Evolutionary conservation across 148 eudicot genomes (phyloP), one percentile per base, ranked within the genome.

Genomic region (Fagopyrum homotropicum): DNA sequence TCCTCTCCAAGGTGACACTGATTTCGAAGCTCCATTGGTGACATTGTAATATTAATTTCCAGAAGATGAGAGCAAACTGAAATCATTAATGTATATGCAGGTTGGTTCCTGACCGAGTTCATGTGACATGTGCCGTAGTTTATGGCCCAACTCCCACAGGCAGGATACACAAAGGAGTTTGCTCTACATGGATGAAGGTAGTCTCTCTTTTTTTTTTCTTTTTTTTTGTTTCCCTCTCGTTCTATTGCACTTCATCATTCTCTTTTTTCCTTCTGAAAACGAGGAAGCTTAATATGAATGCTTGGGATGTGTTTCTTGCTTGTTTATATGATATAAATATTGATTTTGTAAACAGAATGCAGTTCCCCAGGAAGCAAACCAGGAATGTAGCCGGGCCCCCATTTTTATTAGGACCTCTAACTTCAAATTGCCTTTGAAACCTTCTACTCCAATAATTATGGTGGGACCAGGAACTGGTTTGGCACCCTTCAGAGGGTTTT

Each of bases 101-200:
- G 81, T 80, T 80, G 74, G 84, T 81, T 59, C 89, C 92, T 52
- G 72, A 61, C 83, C 83, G 83, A 79, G 87, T 91, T 79, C 93
- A 91, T 82, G 97, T 91, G 66, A 91, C 93, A 3, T 86, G 87
- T 85, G 90, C 97, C 35, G 60, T 91, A 78, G 97, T 91, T 69
- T 84, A 88, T 77, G 93, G 89, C 71, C 84, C 90, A 74, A 91
- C 82, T 75, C 93, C 97, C 70, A 89, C 93, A 0, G 93, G 97
- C 45, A 82, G 97, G 79, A 86, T 89, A 75, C 93, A 91, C 74
- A 89, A 82, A 86, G 98, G 98, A 22, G 84, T 92, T 55, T 92
- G 93, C 83, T 92, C 98, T 55, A 92, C 93, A 16, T 92, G 98
- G 98, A 92, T 92, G 98, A 90, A 90, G 98, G 98, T 92, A 78